Evolutionary conservation across 2,329 filamentous ascomycete species (phyloP).

Genomic region (Diaporthe velutina): DNA sequence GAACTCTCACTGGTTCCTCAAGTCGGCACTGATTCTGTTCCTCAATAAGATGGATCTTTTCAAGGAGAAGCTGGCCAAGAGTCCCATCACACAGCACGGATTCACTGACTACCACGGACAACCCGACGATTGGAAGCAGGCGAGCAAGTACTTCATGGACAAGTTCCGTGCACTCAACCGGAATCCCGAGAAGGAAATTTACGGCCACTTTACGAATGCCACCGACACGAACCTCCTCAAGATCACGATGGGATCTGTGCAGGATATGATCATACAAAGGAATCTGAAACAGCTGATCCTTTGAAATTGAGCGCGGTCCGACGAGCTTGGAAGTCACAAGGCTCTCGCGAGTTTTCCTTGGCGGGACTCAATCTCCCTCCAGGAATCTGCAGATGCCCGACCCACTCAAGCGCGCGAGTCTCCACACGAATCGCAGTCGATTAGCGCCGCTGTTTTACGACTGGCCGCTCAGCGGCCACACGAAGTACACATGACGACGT

Average conservation of each 20-base stretch:
- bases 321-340: slow-evolving; percentile 32
- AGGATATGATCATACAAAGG: slow-evolving; percentile 89
- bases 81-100: slow-evolving; percentile 78
- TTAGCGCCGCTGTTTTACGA: slow-evolving; percentile 36
- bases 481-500: slow-evolving; percentile 25
- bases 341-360: slow-evolving; percentile 20
- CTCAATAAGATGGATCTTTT: slow-evolving; percentile 92
- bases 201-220: slow-evolving; percentile 73
- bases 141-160: slow-evolving; percentile 85
- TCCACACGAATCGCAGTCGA: slow-evolving; percentile 38
- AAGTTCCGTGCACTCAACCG: slow-evolving; percentile 84
- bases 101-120: slow-evolving; percentile 85
- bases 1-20: slow-evolving; percentile 88
- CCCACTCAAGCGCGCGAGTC: slow-evolving; percentile 33
- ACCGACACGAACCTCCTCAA: slow-evolving; percentile 82
- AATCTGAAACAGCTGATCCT: slow-evolving; percentile 85
- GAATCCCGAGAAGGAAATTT: slow-evolving; percentile 73
- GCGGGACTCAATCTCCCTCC: neutral
- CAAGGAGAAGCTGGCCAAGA: slow-evolving; percentile 79
- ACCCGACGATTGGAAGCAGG: slow-evolving; percentile 78
- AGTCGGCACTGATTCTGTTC: slow-evolving; percentile 85
- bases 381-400: slow-evolving; percentile 23
- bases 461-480: slow-evolving; percentile 14
- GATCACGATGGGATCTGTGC: slow-evolving; percentile 87
- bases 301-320: slow-evolving; percentile 54